Evolutionary conservation across 73 alveolate species (phyloP).

Genomic region (Uronychia binucleata): DNA sequence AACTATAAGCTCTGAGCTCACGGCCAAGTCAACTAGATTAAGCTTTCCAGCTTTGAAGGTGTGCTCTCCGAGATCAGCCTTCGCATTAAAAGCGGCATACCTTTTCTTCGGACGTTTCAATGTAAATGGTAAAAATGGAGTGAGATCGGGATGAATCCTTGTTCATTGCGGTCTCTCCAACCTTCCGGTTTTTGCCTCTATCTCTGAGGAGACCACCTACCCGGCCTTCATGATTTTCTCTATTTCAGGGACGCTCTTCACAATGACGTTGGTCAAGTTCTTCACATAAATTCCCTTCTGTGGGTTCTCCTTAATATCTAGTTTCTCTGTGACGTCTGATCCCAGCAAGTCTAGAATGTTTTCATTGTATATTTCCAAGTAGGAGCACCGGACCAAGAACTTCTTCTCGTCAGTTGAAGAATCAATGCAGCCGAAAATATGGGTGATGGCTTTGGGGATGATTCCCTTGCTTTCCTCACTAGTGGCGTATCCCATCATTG

Average conservation of each 20-base stretch:
- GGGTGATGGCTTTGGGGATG: conserved; percentile 77
- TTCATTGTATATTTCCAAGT: conserved; percentile 95
- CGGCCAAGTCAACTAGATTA: conserved; percentile 76
- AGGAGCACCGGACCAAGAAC: conserved; percentile 88
- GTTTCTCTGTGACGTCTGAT: conserved; percentile 53
- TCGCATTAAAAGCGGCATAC: neutral
- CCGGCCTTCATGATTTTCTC: conserved; percentile 83
- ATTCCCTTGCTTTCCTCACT: conserved; percentile 78
- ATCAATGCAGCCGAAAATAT: conserved; percentile 73
- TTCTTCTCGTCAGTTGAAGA: conserved; percentile 38
- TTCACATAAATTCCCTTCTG: conserved; percentile 90
- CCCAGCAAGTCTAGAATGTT: conserved; percentile 89
- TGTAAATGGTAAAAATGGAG: conserved; percentile 90
- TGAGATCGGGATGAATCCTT: conserved; percentile 92
- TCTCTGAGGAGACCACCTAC: neutral
- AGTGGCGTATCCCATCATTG: conserved; percentile 74
- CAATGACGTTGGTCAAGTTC: conserved; percentile 66
- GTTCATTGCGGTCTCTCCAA: conserved; percentile 96
- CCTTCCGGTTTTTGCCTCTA: conserved; percentile 82
- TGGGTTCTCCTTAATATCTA: conserved; percentile 90
- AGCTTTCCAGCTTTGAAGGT: conserved; percentile 61
- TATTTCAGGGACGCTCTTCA: conserved; percentile 65
- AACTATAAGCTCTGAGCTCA: neutral
- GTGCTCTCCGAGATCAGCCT: conserved; percentile 38
- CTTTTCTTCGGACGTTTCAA: conserved; percentile 80